A percentile compares a stretch with the other conserved stretches of the same genome.
Evolutionary conservation across 495 filamentous ascomycete genomes (phyloP).

Genomic region (Massariosphaeria phaeospora): DNA sequence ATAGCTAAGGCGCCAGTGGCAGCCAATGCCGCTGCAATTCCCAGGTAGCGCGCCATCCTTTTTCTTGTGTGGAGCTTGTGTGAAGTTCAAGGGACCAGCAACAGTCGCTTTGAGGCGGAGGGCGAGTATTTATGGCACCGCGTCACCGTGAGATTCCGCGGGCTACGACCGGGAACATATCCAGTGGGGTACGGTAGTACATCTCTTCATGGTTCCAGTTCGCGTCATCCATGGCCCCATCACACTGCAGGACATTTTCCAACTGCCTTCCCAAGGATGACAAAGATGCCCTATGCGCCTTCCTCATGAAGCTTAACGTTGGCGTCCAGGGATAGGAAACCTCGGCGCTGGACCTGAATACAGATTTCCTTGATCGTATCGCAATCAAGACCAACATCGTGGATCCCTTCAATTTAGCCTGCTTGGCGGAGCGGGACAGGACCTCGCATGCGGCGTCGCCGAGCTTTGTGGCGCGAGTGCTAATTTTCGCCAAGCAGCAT

Average conservation of each 20-base stretch:
- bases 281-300: not conserved
- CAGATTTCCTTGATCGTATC: not conserved
- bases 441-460: not conserved
- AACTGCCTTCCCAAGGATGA: not conserved
- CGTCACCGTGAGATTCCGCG: not conserved
- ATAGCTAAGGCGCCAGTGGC: constrained; percentile 20
- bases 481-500: not conserved
- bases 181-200: constrained; percentile 2
- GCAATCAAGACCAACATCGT: not conserved
- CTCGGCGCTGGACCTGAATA: not conserved
- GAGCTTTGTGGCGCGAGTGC: not conserved
- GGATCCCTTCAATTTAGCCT: constrained; percentile 1
- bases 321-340: not conserved
- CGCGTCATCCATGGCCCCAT: not conserved
- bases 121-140: not conserved
- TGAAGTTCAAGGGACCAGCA: not conserved
- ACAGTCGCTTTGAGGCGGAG: not conserved
- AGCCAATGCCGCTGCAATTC: constrained; percentile 18
- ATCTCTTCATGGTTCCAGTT: not conserved
- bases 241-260: not conserved
- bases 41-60: constrained; percentile 19
- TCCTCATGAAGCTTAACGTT: not conserved
- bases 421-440: not conserved
- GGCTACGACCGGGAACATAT: not conserved
- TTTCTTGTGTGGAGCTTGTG: not conserved